These are phyloP conservation scores for Tylopilus balloui DNA, from an alignment of 768 basidiomycete species.

Conservation along the genomic window DNA sequence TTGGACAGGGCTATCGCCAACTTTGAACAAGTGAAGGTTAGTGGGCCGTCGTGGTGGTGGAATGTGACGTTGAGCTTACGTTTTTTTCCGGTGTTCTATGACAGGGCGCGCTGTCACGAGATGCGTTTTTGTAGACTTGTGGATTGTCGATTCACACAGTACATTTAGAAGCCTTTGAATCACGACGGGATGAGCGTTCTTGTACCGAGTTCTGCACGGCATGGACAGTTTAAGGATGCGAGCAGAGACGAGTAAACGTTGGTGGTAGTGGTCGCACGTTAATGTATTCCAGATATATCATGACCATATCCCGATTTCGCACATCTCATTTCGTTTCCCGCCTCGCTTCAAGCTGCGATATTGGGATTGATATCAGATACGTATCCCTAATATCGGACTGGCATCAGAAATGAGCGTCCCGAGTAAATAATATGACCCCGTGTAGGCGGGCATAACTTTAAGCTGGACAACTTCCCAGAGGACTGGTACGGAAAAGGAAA, in stretches of 20 bases:
- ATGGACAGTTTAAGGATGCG: neutral
- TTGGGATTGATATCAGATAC: slow-evolving; percentile 19
- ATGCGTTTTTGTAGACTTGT: slow-evolving; percentile 48
- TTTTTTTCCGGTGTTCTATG: slow-evolving; percentile 11
- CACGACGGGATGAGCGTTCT: neutral
- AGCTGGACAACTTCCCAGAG: too few relatives aligned
- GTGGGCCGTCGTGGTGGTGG: slow-evolving; percentile 22
- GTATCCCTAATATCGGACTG: slow-evolving; percentile 15
- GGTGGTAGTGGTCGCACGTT: slow-evolving; percentile 4
- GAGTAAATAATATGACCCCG: neutral
- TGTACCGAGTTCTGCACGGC: neutral
- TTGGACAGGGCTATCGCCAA: slow-evolving; percentile 73
- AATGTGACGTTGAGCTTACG: slow-evolving; percentile 22
- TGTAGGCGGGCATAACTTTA: slow-evolving; percentile 14
- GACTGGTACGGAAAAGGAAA: slow-evolving; percentile 17
- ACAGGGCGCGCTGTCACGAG: slow-evolving; percentile 48
- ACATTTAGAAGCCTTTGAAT: slow-evolving; percentile 11
- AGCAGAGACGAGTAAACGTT: neutral
- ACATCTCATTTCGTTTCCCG: slow-evolving; percentile 14
- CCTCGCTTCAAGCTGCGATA: slow-evolving; percentile 14
- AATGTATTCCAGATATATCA: slow-evolving; percentile 28
- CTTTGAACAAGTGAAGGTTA: slow-evolving; percentile 84
- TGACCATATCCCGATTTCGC: slow-evolving; percentile 21
- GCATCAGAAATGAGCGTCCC: slow-evolving; percentile 21
- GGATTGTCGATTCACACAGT: slow-evolving; percentile 10